A percentile compares a stretch with the other conserved stretches of the same genome.
These are phyloP conservation scores for Kernera saxatilis DNA, from an alignment of 345 rosid genomes.

Conservation along the genomic window DNA sequence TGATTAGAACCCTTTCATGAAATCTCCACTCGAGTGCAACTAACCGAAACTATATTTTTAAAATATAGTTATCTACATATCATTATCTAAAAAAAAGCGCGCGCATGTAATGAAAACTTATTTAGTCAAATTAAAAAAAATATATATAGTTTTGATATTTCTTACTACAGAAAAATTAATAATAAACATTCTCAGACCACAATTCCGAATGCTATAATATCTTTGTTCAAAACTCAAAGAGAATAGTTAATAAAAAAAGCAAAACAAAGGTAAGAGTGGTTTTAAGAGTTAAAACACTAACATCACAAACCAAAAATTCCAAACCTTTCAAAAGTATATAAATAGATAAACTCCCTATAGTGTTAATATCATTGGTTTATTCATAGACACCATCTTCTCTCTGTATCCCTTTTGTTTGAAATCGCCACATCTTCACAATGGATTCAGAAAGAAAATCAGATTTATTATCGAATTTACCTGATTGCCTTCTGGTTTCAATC, in stretches of 20 bases:
- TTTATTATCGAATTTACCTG: neutral
- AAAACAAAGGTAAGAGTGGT: neutral
- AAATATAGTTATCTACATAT: neutral
- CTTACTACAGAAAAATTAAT: neutral
- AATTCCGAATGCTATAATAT: neutral
- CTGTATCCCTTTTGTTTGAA: neutral
- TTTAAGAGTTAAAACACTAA: neutral
- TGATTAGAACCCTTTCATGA: too few relatives aligned
- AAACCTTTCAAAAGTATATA: neutral
- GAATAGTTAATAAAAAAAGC: neutral
- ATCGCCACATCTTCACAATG: neutral
- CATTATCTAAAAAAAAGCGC: neutral
- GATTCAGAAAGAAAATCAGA: neutral
- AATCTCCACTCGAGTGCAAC: too few relatives aligned
- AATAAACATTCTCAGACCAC: neutral
- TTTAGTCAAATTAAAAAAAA: neutral
- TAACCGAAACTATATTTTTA: neutral
- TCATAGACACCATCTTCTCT: neutral
- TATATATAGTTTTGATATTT: neutral
- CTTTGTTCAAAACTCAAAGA: neutral
- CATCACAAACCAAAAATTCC: neutral
- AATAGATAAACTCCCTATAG: neutral
- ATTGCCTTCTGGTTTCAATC: neutral
- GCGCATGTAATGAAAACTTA: neutral
- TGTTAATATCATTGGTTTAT: neutral